Evolutionary conservation across 345 rosid species (phyloP), one percentile per base, ranked within the genome.

Genomic region (Lepidium africanum): DNA sequence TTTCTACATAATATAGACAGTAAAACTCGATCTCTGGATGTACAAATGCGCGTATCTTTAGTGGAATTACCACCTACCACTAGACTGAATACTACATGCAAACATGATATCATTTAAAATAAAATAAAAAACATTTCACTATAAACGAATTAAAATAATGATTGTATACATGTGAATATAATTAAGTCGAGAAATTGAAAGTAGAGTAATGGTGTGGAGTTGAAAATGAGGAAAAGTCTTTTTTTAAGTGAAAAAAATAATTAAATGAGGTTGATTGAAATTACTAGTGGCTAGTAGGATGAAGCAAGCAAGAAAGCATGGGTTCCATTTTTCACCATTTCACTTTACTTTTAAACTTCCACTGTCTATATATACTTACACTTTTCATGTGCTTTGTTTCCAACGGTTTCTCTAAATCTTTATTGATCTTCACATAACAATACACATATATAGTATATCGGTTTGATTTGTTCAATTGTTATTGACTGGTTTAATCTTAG

Each of bases 231-330:
- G 50, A 32, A 38, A 71, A 25, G 14, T 3, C 27, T 2, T 19
- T 15, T 45, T 2, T 15, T 21, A 3, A 7, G n/a, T n/a, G 41
- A 1, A 30, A 55, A 46, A 0, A 10, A 23, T 4, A 63, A 21
- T 21, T 62, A 21, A 53, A 71, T 62, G 63, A 40, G 37, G 63
- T 63, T 55, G 70, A 71, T 63, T 55, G 69, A 71, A 54, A 55
- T 52, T 33, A 56, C 55, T 53, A 54, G 63, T 54, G 32, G 69
- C 48, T 54, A 54, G 63, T 63, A 40, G 41, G 63, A 53, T 47
- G 10, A 53, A 71, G 55, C 63, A 71, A 63, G 54, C 63, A 71
- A 62, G 54, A 15, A 71, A 55, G 64, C 58, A 72, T 72, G 76
- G 76, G 70, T 72, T 55, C 14, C 32, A 6, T 63, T 72, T 25